These are phyloP conservation scores for Cercospora sojina DNA, from an alignment of 2,329 filamentous ascomycete genomes.

Conservation along the genomic window DNA sequence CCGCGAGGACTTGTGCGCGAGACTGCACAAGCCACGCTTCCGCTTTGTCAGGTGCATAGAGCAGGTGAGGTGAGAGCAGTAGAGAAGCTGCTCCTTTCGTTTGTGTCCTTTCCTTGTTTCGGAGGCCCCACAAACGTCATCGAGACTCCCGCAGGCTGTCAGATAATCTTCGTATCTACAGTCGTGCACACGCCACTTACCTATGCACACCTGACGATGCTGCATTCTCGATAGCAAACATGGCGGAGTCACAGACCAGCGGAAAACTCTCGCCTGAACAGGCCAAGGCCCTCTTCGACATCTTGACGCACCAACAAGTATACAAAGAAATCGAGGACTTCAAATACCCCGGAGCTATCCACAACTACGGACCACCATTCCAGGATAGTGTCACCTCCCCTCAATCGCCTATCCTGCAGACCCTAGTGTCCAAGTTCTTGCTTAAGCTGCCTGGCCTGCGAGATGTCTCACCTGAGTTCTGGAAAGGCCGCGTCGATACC, in stretches of 20 bases:
- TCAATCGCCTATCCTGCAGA: conserved; percentile 65
- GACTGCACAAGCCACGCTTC: background rate
- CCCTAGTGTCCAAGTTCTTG: conserved; percentile 63
- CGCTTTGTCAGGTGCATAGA: background rate
- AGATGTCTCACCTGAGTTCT: conserved; percentile 64
- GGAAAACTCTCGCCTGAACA: conserved; percentile 45
- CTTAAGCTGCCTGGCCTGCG: conserved; percentile 65
- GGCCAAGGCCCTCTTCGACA: conserved; percentile 54
- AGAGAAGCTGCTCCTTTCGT: background rate
- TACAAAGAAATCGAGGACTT: conserved; percentile 70
- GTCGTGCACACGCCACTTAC: background rate
- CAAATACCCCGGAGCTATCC: conserved; percentile 63
- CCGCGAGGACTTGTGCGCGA: background rate
- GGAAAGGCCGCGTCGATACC: conserved; percentile 60
- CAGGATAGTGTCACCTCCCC: conserved; percentile 49
- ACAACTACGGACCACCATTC: conserved; percentile 70
- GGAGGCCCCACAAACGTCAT: conserved; percentile 5
- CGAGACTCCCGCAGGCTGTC: conserved; percentile 1
- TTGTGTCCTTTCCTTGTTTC: background rate
- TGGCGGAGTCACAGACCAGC: conserved; percentile 20
- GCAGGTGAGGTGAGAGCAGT: background rate
- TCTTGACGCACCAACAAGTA: conserved; percentile 55
- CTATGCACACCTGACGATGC: background rate
- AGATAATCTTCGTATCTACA: background rate
- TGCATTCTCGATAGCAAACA: conserved; percentile 8